phyloP scores from a whole-genome alignment of 1,284 basidiomycete genomes.

The Ustilago nuda region DNA sequence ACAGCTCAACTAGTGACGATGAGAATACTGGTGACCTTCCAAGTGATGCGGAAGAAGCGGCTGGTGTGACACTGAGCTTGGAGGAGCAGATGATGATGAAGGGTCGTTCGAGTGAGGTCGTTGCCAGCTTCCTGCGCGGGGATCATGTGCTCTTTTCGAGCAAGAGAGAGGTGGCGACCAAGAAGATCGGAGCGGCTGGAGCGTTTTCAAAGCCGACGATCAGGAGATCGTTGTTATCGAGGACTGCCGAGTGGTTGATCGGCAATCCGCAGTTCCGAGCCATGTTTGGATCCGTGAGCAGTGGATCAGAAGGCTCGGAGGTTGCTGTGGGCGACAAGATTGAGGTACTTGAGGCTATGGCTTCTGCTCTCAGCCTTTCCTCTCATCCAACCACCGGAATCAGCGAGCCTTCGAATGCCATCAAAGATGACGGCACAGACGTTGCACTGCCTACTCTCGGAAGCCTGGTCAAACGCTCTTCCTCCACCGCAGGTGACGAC shows the following conservation, averaged over 20 bases:
- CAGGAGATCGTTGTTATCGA: constrained; percentile 27
- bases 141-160: not conserved
- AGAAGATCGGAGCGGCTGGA: not conserved
- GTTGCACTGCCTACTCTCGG: constrained; percentile 17
- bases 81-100: constrained; percentile 24
- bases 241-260: constrained; percentile 35
- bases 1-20: constrained; percentile 10
- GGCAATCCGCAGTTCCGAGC: constrained; percentile 42
- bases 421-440: not conserved
- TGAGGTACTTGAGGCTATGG: constrained; percentile 39
- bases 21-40: constrained; percentile 28
- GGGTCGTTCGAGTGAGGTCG: constrained; percentile 10
- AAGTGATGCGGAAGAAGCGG: constrained; percentile 18
- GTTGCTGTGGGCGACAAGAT: constrained; percentile 32
- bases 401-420: not conserved
- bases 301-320: not conserved
- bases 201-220: constrained; percentile 5
- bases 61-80: constrained; percentile 7
- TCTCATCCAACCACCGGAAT: no score
- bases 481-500: not conserved
- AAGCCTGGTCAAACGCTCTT: constrained; percentile 8
- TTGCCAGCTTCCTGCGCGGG: constrained; percentile 21
- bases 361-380: constrained; percentile 22
- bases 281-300: constrained; percentile 18
- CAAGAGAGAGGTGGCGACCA: not conserved